phyloP scores from a whole-genome alignment of 164 flowering plant species.

The Hamamelis virginiana region DNA sequence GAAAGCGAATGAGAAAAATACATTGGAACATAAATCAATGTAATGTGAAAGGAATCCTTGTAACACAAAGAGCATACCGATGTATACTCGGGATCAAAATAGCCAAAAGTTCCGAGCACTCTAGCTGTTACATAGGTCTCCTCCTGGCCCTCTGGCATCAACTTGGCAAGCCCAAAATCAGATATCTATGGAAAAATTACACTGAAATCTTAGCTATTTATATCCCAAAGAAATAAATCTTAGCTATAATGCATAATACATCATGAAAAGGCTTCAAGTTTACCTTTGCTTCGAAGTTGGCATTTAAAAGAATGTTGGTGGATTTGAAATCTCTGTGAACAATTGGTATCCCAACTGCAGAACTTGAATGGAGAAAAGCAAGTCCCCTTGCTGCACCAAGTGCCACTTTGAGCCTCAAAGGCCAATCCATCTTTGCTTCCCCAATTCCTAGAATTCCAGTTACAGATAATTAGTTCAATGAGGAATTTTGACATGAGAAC shows the following conservation, averaged over 20 bases:
- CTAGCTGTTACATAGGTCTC: conserved; percentile 73
- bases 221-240: not conserved
- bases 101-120: conserved; percentile 93
- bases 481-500: conserved; percentile 5
- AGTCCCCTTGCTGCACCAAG: conserved; percentile 92
- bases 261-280: not conserved
- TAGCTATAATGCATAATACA: not conserved
- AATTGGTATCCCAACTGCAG: conserved; percentile 81
- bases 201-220: conserved; percentile 6
- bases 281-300: conserved; percentile 89
- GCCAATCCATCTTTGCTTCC: conserved; percentile 82
- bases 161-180: conserved; percentile 93
- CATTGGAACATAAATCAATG: not conserved
- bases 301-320: conserved; percentile 74
- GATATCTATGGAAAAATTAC: conserved; percentile 57
- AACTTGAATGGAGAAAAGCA: conserved; percentile 88
- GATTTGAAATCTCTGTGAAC: conserved; percentile 97
- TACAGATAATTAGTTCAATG: not conserved
- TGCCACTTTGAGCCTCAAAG: conserved; percentile 80
- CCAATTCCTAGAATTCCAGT: conserved; percentile 47
- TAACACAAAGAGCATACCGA: conserved; percentile 46
- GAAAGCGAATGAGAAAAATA: no score
- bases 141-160: conserved; percentile 94
- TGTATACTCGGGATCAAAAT: conserved; percentile 96
- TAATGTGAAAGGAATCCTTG: not conserved